Percentiles rank a stretch among this genome's conserved stretches.
Conservation (phyloP, 306 rosid species). For the Castanospermum australe region DNA sequence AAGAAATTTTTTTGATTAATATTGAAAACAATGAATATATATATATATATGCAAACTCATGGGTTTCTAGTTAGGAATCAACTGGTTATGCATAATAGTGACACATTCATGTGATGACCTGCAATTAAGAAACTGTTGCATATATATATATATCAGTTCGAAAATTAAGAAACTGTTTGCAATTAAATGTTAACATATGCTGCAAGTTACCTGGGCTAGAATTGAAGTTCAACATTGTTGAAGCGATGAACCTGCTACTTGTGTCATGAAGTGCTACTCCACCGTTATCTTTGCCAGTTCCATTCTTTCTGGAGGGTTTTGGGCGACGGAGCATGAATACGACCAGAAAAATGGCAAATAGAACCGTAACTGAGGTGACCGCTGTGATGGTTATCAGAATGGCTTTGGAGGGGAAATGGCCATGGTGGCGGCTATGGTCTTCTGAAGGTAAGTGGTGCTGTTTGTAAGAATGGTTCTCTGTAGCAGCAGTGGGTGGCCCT, state of each 20-base stretch:
- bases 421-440: constrained; percentile 35
- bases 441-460: constrained; percentile 35
- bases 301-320: constrained; percentile 43
- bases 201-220: constrained; percentile 75
- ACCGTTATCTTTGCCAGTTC: constrained; percentile 37
- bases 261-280: constrained; percentile 33
- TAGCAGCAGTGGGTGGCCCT: constrained; percentile 29
- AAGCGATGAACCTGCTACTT: constrained; percentile 59
- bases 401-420: constrained; percentile 52
- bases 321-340: constrained; percentile 58
- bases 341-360: constrained; percentile 50
- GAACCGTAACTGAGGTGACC: constrained; percentile 29
- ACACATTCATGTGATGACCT: constrained; percentile 12
- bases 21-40: not conserved
- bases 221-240: constrained; percentile 44
- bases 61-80: too few relatives aligned
- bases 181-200: not conserved
- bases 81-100: too few relatives aligned
- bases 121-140: too few relatives aligned
- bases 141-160: not conserved
- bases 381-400: constrained; percentile 47
- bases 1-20: too few relatives aligned
- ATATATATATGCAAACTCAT: too few relatives aligned
- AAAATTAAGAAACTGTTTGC: not conserved
- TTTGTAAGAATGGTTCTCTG: constrained; percentile 34